Conservation (phyloP, 176 grass and related monocot genomes). For the Phyllostachys edulis region DNA sequence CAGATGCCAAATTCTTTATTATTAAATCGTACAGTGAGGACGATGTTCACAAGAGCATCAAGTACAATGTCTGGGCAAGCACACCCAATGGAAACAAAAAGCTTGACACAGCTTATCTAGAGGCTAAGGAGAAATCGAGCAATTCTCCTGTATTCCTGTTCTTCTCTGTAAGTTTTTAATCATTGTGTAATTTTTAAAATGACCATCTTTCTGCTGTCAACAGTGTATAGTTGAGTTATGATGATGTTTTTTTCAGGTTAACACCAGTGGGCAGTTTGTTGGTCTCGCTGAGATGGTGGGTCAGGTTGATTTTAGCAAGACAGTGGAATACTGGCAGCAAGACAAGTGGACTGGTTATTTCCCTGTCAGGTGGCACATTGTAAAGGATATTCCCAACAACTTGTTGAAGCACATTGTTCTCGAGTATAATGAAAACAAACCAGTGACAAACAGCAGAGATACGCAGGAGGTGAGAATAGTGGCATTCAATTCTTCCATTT, state of each 20-base stretch:
- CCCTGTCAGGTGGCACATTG: conserved; percentile 93
- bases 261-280: conserved; percentile 85
- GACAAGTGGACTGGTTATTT: conserved; percentile 96
- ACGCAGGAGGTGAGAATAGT: conserved; percentile 75
- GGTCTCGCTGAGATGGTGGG: conserved; percentile 80
- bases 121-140: conserved; percentile 60
- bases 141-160: conserved; percentile 71
- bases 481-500: neutral
- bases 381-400: conserved; percentile 89
- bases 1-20: conserved; percentile 82
- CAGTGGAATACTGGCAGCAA: conserved; percentile 86
- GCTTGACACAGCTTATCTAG: conserved; percentile 81
- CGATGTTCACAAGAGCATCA: conserved; percentile 90
- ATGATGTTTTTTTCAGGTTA: conserved; percentile 56
- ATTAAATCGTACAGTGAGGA: conserved; percentile 98
- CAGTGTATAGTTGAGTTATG: neutral
- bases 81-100: conserved; percentile 91
- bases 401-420: conserved; percentile 84
- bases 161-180: conserved; percentile 75
- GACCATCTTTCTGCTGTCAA: neutral
- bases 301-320: conserved; percentile 84
- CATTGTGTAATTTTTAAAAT: neutral
- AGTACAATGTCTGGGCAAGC: conserved; percentile 95
- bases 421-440: conserved; percentile 93
- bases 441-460: conserved; percentile 90